Base-by-base conservation (phyloP, 2,329 filamentous ascomycete species). In the Scedosporium dehoogii region DNA sequence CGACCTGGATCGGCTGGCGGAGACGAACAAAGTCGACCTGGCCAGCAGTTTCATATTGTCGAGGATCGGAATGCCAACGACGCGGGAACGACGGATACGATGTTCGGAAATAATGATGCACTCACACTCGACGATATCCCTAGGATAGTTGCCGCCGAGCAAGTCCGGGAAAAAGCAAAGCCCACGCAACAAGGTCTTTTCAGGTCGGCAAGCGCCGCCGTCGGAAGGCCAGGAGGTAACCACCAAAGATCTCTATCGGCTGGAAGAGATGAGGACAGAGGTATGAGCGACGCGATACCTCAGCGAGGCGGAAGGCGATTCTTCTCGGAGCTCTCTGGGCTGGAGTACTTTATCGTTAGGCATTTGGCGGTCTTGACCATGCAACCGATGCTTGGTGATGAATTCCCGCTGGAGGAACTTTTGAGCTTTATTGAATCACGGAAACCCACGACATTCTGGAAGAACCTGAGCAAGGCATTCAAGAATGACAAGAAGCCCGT, bases 261-360 rank as follows among this genome's bases (percentile, higher is more conserved):
- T 10, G 77, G 79, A 25, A 76, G 78, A 60, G 80, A 79, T 60
- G 78, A 80, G 59, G 80, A 82, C 21, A 69, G 79, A 5, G 83
- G 84, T 33, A 69, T 74, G 23, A 74, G 71, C 7, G 85, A 89
- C 41, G 76, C 76, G 7, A 77, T 83, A 21, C 79, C 83, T 5
- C 79, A 82, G 64, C 81, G 76, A 60, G 75, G 79, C 71, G 75
- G 81, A 1, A 91, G 93, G 70, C 90, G 88, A 68, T 99, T 96
- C 76, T 99, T 99, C 72, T 97, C 94, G 0, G 94, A 99, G 72
- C 82, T 99, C 5, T 96, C 94, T 2, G 92, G 91, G 0, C 79
- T 99, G 33, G 94, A 99, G 72, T 97, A 97, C 72, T 97, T 99
- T 73, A 97, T 97, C 69, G 90, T 97, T 56, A 88, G 94, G 27